Percentiles rank a stretch among this genome's conserved stretches.
Conservation (phyloP, 225 moss, liverwort and hornwort genomes). For the Bryoerythrophyllum caledonicum region DNA sequence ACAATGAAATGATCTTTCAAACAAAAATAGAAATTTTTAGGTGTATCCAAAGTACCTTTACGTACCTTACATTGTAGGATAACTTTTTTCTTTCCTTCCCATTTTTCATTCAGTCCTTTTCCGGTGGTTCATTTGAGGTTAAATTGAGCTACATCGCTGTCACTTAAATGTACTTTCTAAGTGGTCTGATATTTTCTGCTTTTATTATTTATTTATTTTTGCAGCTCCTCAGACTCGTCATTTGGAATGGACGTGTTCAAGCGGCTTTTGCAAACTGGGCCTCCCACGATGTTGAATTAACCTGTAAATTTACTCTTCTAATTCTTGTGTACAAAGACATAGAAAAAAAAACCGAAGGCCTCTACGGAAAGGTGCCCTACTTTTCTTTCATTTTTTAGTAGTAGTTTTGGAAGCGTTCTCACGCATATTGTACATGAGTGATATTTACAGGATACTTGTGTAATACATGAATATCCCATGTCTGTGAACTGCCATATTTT, state of each 20-base stretch:
- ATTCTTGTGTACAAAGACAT: constrained; percentile 37
- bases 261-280: constrained; percentile 93
- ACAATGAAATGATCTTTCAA: no score
- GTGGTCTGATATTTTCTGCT: no score
- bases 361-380: background rate
- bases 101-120: no score
- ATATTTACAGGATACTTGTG: background rate
- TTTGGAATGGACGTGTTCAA: constrained; percentile 99
- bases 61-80: no score
- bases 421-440: constrained; percentile 20
- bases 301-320: constrained; percentile 24
- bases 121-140: no score
- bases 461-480: background rate
- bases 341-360: constrained; percentile 3
- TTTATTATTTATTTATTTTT: background rate
- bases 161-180: no score
- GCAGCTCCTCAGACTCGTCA: constrained; percentile 95
- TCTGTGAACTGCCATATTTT: background rate
- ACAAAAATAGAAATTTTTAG: no score
- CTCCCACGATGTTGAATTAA: constrained; percentile 92
- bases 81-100: no score
- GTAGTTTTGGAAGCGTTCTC: constrained; percentile 1
- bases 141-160: no score
- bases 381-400: constrained; percentile 16
- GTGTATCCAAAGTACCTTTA: no score